Conservation (phyloP, 108 stramenopile species). For the Craspedostauros australis region DNA sequence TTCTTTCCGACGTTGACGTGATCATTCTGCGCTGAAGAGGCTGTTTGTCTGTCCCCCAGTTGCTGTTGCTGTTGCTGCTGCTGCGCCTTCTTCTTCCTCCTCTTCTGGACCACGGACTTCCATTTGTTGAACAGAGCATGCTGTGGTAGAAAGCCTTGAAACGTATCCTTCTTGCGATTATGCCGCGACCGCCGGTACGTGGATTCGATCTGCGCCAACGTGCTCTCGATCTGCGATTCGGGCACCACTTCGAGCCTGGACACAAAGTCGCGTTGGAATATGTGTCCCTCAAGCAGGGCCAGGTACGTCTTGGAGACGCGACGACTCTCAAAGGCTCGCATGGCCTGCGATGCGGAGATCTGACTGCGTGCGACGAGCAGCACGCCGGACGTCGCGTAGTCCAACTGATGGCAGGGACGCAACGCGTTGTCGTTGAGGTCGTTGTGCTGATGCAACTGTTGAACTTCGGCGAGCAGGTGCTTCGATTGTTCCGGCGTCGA, state of each 20-base stretch:
- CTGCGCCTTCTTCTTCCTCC: slow-evolving; percentile 12
- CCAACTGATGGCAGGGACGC: slow-evolving; percentile 83
- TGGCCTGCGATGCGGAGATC: slow-evolving; percentile 47
- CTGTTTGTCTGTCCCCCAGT: neutral
- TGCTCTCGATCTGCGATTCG: neutral
- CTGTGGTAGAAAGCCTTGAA: slow-evolving; percentile 59
- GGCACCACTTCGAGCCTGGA: slow-evolving; percentile 7
- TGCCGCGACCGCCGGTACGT: slow-evolving; percentile 30
- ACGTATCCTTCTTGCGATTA: slow-evolving; percentile 40
- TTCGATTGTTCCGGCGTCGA: slow-evolving; percentile 4
- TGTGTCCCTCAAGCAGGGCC: slow-evolving; percentile 50
- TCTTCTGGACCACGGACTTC: slow-evolving; percentile 29
- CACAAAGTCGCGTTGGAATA: neutral
- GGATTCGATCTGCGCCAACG: slow-evolving; percentile 23
- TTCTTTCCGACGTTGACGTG: too few relatives aligned
- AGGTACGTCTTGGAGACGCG: slow-evolving; percentile 62
- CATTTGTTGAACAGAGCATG: slow-evolving; percentile 70
- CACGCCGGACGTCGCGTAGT: slow-evolving; percentile 82
- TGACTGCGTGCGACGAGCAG: slow-evolving; percentile 55
- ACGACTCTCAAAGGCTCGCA: slow-evolving; percentile 52
- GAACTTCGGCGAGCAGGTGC: slow-evolving; percentile 24
- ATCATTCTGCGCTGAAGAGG: slow-evolving; percentile 2
- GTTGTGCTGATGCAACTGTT: slow-evolving; percentile 31
- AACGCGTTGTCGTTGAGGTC: slow-evolving; percentile 61
- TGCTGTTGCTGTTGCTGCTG: neutral